These are phyloP conservation scores for Penium margaritaceum DNA, from an alignment of 139 green algal species.

Conservation along the genomic window DNA sequence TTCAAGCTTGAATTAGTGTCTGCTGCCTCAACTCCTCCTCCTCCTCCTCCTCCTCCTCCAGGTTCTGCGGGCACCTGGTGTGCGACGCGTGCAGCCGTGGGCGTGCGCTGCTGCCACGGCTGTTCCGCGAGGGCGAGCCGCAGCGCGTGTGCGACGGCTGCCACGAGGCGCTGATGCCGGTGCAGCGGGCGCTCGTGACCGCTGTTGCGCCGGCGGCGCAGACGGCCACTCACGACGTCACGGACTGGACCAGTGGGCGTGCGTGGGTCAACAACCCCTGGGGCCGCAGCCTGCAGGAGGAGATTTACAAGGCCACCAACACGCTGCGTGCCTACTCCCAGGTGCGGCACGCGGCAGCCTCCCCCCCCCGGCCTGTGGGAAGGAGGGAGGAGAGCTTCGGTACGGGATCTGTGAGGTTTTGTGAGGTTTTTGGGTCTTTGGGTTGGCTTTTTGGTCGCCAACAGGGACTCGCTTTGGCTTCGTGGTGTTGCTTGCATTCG, in stretches of 20 bases:
- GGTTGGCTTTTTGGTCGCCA: neutral
- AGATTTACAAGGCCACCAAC: slow-evolving; percentile 46
- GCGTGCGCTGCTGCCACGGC: slow-evolving; percentile 10
- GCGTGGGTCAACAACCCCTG: slow-evolving; percentile 43
- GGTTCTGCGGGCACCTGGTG: slow-evolving; percentile 29
- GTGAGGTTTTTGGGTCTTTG: neutral
- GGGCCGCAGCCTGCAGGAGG: slow-evolving; percentile 26
- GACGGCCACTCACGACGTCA: slow-evolving; percentile 35
- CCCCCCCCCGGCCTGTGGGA: no score
- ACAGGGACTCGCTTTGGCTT: neutral
- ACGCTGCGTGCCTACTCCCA: slow-evolving; percentile 32
- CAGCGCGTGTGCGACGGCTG: slow-evolving; percentile 44
- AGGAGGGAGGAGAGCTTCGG: no score
- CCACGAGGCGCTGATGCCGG: slow-evolving; percentile 24
- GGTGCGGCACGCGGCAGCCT: slow-evolving; percentile 1
- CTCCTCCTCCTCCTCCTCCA: neutral
- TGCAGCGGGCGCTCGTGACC: slow-evolving; percentile 22
- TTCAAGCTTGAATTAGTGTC: neutral
- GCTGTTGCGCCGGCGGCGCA: slow-evolving; percentile 34
- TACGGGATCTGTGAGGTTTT: no score
- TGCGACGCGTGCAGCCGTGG: slow-evolving; percentile 21
- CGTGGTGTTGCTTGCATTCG: neutral
- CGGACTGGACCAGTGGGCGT: slow-evolving; percentile 20
- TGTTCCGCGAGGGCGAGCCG: slow-evolving; percentile 29
- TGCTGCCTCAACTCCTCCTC: neutral